phyloP scores from a whole-genome alignment of 805 yeast species.

The Wickerhamiella parazyma region DNA sequence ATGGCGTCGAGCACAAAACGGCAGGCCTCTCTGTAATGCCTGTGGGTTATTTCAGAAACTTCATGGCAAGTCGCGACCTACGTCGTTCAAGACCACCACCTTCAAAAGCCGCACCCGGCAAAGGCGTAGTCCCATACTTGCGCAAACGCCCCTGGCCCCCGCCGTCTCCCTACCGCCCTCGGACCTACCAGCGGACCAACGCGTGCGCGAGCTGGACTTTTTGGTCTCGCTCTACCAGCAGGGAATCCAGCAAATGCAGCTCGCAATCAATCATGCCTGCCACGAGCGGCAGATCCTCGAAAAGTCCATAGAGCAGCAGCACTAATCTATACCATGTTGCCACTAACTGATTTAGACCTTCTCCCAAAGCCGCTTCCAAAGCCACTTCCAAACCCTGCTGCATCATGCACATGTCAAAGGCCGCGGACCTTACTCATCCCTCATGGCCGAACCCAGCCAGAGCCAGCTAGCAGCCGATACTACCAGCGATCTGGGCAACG shows the following conservation, averaged over 20 bases:
- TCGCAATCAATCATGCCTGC: background rate
- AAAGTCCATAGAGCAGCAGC: background rate
- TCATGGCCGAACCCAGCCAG: background rate
- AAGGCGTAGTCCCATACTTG: background rate
- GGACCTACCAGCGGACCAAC: background rate
- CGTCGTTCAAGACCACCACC: slow-evolving; percentile 81
- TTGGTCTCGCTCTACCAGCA: slow-evolving; percentile 3
- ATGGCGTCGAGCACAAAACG: slow-evolving; percentile 89
- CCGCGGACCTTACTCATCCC: background rate
- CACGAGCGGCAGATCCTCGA: background rate
- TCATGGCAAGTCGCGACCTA: slow-evolving; percentile 91
- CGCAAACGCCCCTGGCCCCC: background rate
- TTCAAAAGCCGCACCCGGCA: slow-evolving; percentile 78
- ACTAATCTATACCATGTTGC: no score
- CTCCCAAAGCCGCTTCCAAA: no score
- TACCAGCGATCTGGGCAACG: background rate
- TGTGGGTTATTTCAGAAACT: slow-evolving; percentile 86
- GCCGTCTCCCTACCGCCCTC: background rate
- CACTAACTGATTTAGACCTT: no score
- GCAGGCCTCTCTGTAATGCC: slow-evolving; percentile 88
- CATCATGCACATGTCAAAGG: background rate
- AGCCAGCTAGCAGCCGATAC: background rate
- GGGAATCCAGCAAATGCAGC: slow-evolving; percentile 1
- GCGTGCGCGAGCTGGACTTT: slow-evolving; percentile 7
- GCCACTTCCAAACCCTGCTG: no score